Evolutionary conservation across 805 yeast species (phyloP).

Genomic region (Blastobotrys terrestris): DNA sequence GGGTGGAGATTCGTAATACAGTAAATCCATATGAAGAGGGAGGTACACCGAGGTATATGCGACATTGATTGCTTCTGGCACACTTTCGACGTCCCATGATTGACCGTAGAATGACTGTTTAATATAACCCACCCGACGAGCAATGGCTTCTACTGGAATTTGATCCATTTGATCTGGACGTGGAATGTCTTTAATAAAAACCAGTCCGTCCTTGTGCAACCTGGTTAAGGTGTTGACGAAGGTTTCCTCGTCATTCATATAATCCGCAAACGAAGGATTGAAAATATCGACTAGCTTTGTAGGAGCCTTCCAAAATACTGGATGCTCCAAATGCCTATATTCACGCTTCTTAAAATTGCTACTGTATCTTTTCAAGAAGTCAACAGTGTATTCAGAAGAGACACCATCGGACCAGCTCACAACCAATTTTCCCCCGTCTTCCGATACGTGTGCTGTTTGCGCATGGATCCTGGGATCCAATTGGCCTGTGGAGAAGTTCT

Average conservation of each 20-base stretch:
- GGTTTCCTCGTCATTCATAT: slow-evolving; percentile 31
- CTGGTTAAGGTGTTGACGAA: slow-evolving; percentile 39
- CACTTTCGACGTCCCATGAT: slow-evolving; percentile 57
- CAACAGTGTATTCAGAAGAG: slow-evolving; percentile 36
- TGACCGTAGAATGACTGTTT: slow-evolving; percentile 68
- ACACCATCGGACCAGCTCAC: slow-evolving; percentile 49
- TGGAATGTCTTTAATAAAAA: slow-evolving; percentile 51
- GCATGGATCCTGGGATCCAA: slow-evolving; percentile 29
- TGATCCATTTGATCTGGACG: slow-evolving; percentile 28
- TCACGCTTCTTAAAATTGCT: slow-evolving; percentile 32
- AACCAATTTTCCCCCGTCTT: slow-evolving; percentile 28
- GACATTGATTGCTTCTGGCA: slow-evolving; percentile 53
- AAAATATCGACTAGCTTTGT: slow-evolving; percentile 21
- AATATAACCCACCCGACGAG: slow-evolving; percentile 57
- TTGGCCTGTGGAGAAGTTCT: slow-evolving; percentile 55
- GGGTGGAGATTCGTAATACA: slow-evolving; percentile 76
- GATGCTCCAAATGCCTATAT: slow-evolving; percentile 31
- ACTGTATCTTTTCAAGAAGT: slow-evolving; percentile 43
- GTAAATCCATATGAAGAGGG: slow-evolving; percentile 72
- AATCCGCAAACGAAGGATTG: slow-evolving; percentile 36
- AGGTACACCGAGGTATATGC: slow-evolving; percentile 60
- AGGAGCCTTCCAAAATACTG: slow-evolving; percentile 17
- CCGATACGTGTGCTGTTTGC: slow-evolving; percentile 25
- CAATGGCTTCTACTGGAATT: slow-evolving; percentile 37
- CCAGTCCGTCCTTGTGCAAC: slow-evolving; percentile 51